Evolutionary conservation across 1,284 basidiomycete species (phyloP).

Genomic region (Trametes sp.): DNA sequence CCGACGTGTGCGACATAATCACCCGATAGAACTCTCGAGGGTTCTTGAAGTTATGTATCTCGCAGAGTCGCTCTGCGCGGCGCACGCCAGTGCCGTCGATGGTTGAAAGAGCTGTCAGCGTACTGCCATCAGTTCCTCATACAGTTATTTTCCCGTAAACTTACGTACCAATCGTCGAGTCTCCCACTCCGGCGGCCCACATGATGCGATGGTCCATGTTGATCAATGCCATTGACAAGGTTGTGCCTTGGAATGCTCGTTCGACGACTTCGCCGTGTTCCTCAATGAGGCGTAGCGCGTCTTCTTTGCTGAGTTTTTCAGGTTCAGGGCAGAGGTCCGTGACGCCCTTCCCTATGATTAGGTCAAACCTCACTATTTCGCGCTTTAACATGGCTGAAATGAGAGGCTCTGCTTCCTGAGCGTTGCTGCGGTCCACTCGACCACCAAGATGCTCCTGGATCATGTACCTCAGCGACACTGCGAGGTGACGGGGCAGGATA

Average conservation of each 20-base stretch:
- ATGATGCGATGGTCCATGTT: conserved; percentile 10
- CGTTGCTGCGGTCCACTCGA: too few relatives aligned
- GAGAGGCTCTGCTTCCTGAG: too few relatives aligned
- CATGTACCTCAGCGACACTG: too few relatives aligned
- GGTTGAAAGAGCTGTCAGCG: conserved; percentile 8
- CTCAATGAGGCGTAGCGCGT: not conserved
- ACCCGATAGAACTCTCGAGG: conserved; percentile 6
- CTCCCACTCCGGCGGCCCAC: conserved; percentile 14
- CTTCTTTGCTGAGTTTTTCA: not conserved
- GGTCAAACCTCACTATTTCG: conserved; percentile 10
- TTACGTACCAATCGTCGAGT: conserved; percentile 12
- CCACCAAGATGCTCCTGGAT: too few relatives aligned
- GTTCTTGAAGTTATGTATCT: conserved; percentile 8
- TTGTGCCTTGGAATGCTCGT: conserved; percentile 6
- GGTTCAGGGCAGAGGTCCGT: conserved; percentile 9
- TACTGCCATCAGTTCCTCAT: too few relatives aligned
- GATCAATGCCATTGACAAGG: conserved; percentile 7
- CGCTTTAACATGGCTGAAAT: not conserved
- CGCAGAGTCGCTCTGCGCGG: conserved; percentile 6
- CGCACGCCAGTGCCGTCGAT: not conserved
- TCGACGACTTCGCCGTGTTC: conserved; percentile 3
- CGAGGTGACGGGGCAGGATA: too few relatives aligned
- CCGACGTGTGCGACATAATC: not conserved
- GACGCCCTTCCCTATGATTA: not conserved
- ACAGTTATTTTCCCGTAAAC: not conserved